Conservation (phyloP, 352 stramenopile genomes). For the Pythium volutum region DNA sequence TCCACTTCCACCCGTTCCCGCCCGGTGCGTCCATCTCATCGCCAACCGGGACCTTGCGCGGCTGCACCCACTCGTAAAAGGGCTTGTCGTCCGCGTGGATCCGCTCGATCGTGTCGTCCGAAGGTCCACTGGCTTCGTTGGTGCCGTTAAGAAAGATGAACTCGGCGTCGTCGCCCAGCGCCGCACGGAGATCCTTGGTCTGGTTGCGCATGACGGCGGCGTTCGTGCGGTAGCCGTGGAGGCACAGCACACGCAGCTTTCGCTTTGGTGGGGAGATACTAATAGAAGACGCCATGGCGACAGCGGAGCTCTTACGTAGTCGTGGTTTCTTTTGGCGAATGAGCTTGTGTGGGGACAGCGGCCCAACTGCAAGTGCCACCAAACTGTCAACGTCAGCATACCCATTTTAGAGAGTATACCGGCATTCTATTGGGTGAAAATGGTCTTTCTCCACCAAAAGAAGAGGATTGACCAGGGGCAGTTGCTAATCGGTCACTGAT, state of each 20-base stretch:
- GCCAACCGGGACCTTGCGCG: constrained; percentile 20
- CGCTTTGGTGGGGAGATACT: not conserved
- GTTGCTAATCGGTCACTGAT: no score
- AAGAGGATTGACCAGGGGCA: no score
- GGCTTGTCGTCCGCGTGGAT: constrained; percentile 40
- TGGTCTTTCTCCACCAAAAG: no score
- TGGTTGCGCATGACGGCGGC: constrained; percentile 52
- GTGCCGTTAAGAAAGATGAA: constrained; percentile 59
- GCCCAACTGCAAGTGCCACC: constrained; percentile 12
- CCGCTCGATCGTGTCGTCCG: constrained; percentile 45
- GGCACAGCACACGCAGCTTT: constrained; percentile 47
- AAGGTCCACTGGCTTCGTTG: constrained; percentile 35
- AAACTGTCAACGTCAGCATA: constrained; percentile 11
- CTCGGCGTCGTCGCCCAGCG: constrained; percentile 40
- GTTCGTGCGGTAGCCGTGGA: constrained; percentile 67
- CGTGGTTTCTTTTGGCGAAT: no score
- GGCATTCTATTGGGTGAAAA: not conserved
- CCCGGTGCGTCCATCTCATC: no score
- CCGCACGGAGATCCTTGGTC: constrained; percentile 37
- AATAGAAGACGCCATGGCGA: not conserved
- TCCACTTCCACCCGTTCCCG: constrained; percentile 40
- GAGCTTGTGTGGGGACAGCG: no score
- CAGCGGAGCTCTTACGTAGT: not conserved
- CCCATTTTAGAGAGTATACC: not conserved
- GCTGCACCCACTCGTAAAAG: constrained; percentile 49